Conservation (phyloP, 1,284 basidiomycete genomes). For the Porodaedalea pini region DNA sequence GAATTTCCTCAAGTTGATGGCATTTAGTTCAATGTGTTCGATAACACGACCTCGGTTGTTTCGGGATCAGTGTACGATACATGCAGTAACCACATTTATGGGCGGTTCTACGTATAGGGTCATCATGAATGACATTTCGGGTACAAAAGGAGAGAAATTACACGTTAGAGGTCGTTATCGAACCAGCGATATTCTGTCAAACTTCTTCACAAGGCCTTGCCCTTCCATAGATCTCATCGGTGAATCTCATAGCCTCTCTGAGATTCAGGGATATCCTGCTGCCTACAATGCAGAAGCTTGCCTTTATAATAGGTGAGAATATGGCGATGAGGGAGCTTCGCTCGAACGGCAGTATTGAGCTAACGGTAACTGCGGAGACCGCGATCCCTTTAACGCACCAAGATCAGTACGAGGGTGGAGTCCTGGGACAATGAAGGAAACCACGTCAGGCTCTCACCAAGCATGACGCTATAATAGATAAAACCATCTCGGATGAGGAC, state of each 20-base stretch:
- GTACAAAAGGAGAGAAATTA: too few relatives aligned
- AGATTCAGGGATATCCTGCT: constrained; percentile 10
- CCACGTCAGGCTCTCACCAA: neutral
- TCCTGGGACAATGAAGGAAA: neutral
- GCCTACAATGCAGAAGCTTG: constrained; percentile 12
- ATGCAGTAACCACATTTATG: too few relatives aligned
- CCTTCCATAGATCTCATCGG: neutral
- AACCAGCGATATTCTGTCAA: neutral
- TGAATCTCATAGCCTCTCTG: constrained; percentile 1
- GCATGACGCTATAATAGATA: constrained; percentile 14
- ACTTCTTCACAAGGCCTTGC: too few relatives aligned
- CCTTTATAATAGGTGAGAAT: constrained; percentile 5
- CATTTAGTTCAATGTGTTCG: too few relatives aligned
- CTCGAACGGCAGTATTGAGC: neutral
- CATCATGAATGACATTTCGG: too few relatives aligned
- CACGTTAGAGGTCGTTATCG: too few relatives aligned
- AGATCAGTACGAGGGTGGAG: neutral
- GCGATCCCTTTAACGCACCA: neutral
- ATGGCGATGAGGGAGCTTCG: constrained; percentile 3
- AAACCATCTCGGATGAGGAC: constrained; percentile 16
- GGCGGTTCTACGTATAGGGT: too few relatives aligned
- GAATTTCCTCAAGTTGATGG: too few relatives aligned
- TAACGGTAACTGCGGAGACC: neutral
- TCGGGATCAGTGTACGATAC: too few relatives aligned
- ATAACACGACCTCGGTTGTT: too few relatives aligned